Base-by-base conservation (phyloP, 352 stramenopile species). In the Phytophthora podocarpi region DNA sequence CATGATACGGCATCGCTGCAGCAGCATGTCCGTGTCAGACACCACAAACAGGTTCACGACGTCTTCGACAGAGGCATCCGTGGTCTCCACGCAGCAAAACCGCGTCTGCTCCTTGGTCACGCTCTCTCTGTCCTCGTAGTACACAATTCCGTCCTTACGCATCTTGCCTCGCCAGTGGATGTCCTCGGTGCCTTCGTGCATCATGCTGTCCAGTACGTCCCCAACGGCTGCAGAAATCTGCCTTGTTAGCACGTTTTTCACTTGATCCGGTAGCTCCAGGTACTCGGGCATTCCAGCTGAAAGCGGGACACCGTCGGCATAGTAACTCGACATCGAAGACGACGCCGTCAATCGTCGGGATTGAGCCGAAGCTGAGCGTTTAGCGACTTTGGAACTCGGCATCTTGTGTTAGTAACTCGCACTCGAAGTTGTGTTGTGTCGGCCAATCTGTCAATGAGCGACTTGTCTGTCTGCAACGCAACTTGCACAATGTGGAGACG, bases 201-300 rank as follows among this genome's bases (percentile, higher is more conserved):
- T 65, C 70, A 78, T 81, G 45, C 57, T 72, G 37, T 78, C 70
- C 46, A 81, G 34, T 0, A 81, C 61, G 27, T 76, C 65, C 35
- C 78, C 66, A 13, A 72, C 72, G 20, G 66, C 72, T 11, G 45
- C 57, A 24, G 59, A 55, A 32, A 78, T 78, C 46, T 74, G 60
- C 21, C 63, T 57, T 11, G 21, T 42, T 12, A 81, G 31, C 21
- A 69, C 28, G 15, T 63, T 57, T 31, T 69, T 72, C 18, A 65
- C 54, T 32, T 60, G 39, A 24, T 59, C 28, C 9, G 68, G 48
- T 12, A 78, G 40, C 20, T 67, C 37, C 13, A 75, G 30, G 31
- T 63, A 61, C 10, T 69, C 52, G 6, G 57, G 64, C 31, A 43
- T 45, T 7, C 52, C 42, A 40, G 15, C 27, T 12, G 52, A 59